Evolutionary conservation across 441 rosid species (phyloP), one percentile per base, ranked within the genome.

Genomic region (Mallotus japonicus): DNA sequence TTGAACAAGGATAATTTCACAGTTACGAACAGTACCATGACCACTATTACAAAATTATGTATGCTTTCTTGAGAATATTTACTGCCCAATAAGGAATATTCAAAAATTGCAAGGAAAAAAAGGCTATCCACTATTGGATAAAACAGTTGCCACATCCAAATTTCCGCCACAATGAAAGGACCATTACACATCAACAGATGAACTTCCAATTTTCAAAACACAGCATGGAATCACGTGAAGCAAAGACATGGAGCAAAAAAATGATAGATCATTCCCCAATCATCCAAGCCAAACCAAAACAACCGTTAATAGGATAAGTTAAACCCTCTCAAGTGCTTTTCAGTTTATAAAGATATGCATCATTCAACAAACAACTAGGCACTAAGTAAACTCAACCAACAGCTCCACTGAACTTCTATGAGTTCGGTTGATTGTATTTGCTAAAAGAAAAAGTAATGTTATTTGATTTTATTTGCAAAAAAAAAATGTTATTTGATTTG

Each of bases 1-100:
- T 79, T 73, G 74, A 75, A 67, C 46, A 55, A 66, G 28, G 24
- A 65, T 2, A 58, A 65, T 49, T 50, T 37, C 55, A n/a, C 12
- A n/a, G 70, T 57, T 37, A 70, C 10, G n/a, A 40, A 61, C 32
- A 5, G 20, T 15, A 62, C 63, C 49, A 24, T 47, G 6, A 47
- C n/a, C 12, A 55, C 24, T 56, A 42, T 49, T 57, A 34, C 47
- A 70, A 46, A 58, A 13, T 37, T 56, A 5, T 19, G 42, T 0
- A 47, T 14, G 32, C 28, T 71, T 15, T 59, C 17, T 40, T 16
- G 13, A 3, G n/a, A 22, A 69, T 13, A 34, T 42, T 15, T 15
- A 16, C 72, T 32, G 37, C 63, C 56, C 16, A 70, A 14, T 17
- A 16, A 44, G 19, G 46, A 24, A 24, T 24, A 24, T 24, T 24